Evolutionary conservation across 192 early-diverging fungal genomes (phyloP), one percentile per base, ranked within the genome.

Genomic region (Coemansia sp.): DNA sequence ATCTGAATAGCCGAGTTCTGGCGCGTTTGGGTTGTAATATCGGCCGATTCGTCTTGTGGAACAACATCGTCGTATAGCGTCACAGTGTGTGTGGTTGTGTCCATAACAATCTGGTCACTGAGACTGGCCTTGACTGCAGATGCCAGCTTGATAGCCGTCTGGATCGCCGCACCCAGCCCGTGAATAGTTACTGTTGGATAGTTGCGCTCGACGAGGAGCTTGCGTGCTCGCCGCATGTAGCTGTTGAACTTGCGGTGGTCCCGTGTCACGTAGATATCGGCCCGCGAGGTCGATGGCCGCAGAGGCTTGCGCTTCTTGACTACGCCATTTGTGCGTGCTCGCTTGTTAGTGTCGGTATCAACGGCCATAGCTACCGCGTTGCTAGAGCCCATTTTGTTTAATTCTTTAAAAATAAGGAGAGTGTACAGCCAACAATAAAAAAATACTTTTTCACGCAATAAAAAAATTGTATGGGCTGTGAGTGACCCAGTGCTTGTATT

Each of bases 181-280:
- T 93, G 93, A 21, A 94, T 82, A 5, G 85, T 86, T 5, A 94
- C 84, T 17, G 66, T 73, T 1, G 86, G 80, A 20, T 73, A 86
- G 53, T 86, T 82, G 42, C 86, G 80, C 59, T 86, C 71, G 47
- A 88, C 62, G 9, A 94, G 66, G 5, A 90, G 74, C 68, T 81
- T 89, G 21, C 88, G 87, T 1, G 86, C 87, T 14, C 87, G 80
- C 9, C 74, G 80, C 22, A 90, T 70, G 42, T 85, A 87, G 28
- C 83, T 79, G 56, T 66, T 72, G 68, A 89, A 85, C 53, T 75
- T 82, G 56, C 69, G 69, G 8, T 87, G 86, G 46, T 87, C 87
- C 6, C 78, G 66, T 0, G 93, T 90, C 19, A 92, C 86, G 68
- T 93, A 94, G 26, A 94, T 90, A 69, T 94, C 91, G 8, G 85